phyloP scores from a whole-genome alignment of 257 asterid genomes.

The Misopates orontium region DNA sequence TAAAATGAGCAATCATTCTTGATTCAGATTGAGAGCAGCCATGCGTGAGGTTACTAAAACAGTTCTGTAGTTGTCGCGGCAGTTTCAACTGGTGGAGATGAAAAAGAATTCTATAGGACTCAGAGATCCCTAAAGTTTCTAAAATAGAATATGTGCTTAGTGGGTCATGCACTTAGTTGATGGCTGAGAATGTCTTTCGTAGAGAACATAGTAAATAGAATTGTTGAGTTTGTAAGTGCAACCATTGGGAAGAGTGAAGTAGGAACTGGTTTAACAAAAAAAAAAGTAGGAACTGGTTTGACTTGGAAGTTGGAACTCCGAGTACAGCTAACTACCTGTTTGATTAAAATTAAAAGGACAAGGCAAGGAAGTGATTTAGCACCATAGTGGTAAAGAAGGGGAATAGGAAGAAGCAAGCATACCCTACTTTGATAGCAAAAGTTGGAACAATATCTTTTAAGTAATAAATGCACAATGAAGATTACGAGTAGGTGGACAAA shows the following conservation, averaged over 20 bases:
- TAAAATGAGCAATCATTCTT: background rate
- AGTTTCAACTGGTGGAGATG: background rate
- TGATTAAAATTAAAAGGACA: too few relatives aligned
- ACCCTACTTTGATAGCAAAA: too few relatives aligned
- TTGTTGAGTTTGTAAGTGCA: background rate
- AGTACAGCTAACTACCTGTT: background rate
- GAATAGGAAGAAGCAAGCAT: too few relatives aligned
- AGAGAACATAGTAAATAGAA: background rate
- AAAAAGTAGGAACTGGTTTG: background rate
- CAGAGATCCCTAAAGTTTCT: background rate
- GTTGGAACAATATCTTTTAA: too few relatives aligned
- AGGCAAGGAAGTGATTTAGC: too few relatives aligned
- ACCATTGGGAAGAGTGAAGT: background rate
- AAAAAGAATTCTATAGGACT: background rate
- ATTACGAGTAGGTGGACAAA: too few relatives aligned
- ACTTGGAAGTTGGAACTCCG: background rate
- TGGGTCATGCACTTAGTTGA: background rate
- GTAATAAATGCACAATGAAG: too few relatives aligned
- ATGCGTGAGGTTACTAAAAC: background rate
- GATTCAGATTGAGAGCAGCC: constrained; percentile 12
- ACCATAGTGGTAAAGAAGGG: too few relatives aligned
- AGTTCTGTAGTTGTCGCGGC: background rate
- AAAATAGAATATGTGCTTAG: background rate
- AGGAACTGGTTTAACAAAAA: background rate
- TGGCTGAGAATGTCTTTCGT: constrained; percentile 7